Evolutionary conservation across 108 stramenopile genomes (phyloP), one percentile per base, ranked within the genome.

Genomic region (Nitzschia palea): DNA sequence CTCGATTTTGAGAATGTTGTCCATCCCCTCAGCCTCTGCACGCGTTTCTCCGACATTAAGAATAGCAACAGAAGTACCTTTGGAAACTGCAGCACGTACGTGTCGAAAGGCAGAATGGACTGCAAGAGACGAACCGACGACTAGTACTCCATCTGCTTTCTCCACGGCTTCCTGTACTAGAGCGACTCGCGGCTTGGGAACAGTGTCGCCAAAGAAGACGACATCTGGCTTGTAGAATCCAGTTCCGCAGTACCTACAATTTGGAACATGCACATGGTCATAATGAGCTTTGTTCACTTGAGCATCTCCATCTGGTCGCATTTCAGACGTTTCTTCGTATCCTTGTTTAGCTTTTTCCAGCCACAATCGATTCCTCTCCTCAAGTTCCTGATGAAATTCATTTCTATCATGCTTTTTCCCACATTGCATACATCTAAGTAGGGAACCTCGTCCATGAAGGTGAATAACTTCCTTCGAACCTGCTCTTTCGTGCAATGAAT

Each of bases 231-330:
- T 98, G 20, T 95, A 76, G 43, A 96, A 85, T n/a, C 92, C 88
- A 12, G 9, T 71, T 12, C 54, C 27, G 55, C 97, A 98, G 18
- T 34, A 31, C 14, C 52, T 23, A 65, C 97, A 98, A 2, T 69
- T 65, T 10, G 96, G 95, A 27, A 98, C 79, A 20, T 65, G 36
- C 12, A 98, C 75, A 17, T 77, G 65, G 32, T 79, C 70, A 50
- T 89, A 96, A 53, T 89, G 74, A 2, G 55, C 79, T 15, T 61
- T 48, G 20, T 51, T 30, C 31, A 96, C 23, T 17, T 86, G 72
- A 3, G 94, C 98, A 81, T 99, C 98, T 6, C 97, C 98, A 73
- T 99, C 98, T 27, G 98, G 95, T 52, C 97, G 80, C 42, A 95
- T 45, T 14, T 71, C 40, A 25, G 43, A 28, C 15, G 60, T 32